Evolutionary conservation across 75 land plant genomes (phyloP).

Genomic region (Sequoiadendron giganteum): DNA sequence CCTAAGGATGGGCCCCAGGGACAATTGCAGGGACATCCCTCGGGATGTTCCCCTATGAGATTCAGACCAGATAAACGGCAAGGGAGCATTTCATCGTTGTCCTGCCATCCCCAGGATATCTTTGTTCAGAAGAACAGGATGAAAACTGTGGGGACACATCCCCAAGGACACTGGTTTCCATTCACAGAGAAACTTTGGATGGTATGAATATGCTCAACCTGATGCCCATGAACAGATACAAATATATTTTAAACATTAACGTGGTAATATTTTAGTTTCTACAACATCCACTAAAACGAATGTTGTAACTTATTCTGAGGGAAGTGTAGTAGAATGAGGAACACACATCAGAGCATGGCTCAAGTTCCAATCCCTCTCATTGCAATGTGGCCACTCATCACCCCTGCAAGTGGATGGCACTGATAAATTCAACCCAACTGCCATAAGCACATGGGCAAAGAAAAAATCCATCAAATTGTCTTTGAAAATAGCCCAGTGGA

Average conservation of each 20-base stretch:
- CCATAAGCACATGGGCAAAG: background rate
- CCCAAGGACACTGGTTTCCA: too few species aligned
- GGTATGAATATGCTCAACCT: too few species aligned
- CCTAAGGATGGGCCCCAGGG: too few species aligned
- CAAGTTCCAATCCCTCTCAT: background rate
- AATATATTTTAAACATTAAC: background rate
- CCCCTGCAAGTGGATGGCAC: background rate
- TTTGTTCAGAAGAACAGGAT: too few species aligned
- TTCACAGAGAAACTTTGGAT: too few species aligned
- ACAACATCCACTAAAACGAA: background rate
- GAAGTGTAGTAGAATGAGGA: background rate
- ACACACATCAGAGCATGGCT: background rate
- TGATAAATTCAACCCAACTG: too few species aligned
- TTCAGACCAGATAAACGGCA: too few species aligned
- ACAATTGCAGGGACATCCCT: too few species aligned
- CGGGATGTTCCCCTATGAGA: too few species aligned
- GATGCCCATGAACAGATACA: background rate
- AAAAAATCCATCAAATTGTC: background rate
- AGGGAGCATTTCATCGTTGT: too few species aligned
- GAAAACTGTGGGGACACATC: too few species aligned
- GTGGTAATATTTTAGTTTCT: background rate
- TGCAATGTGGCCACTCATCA: background rate
- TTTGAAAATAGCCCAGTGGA: background rate
- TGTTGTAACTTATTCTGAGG: background rate
- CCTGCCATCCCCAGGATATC: too few species aligned